A percentile compares a stretch with the other conserved stretches of the same genome.
Evolutionary conservation across 2,329 filamentous ascomycete species (phyloP).

Genomic region (Pyricularia grisea): DNA sequence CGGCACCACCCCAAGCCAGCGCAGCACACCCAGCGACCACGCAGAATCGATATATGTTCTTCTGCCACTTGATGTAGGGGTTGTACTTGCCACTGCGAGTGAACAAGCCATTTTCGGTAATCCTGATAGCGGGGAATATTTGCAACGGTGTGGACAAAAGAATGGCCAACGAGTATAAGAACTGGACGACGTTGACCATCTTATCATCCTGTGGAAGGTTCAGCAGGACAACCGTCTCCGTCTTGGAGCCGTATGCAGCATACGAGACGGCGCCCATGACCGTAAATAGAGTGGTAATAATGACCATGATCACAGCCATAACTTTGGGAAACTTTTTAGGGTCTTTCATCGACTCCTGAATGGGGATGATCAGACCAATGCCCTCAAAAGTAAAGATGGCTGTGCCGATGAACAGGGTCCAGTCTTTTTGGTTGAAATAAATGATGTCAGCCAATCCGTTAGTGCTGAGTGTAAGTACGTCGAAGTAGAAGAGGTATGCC

Average conservation of each 20-base stretch:
- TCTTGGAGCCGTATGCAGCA: conserved; percentile 88
- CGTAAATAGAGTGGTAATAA: conserved; percentile 85
- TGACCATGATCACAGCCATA: conserved; percentile 83
- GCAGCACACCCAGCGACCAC: conserved; percentile 78
- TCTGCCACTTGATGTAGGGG: conserved; percentile 98
- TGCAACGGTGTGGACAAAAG: conserved; percentile 90
- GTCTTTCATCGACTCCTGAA: conserved; percentile 93
- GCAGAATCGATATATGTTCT: conserved; percentile 93
- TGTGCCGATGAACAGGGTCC: conserved; percentile 97
- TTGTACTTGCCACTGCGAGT: conserved; percentile 95
- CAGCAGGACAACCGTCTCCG: conserved; percentile 90
- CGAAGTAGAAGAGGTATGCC: conserved; percentile 92
- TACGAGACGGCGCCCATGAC: conserved; percentile 91
- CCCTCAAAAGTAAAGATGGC: conserved; percentile 99
- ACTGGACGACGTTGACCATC: conserved; percentile 90
- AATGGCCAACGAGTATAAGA: conserved; percentile 97
- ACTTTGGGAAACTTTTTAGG: conserved; percentile 86
- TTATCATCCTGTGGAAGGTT: conserved; percentile 95
- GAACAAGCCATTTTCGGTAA: conserved; percentile 90
- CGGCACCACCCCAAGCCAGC: conserved; percentile 87
- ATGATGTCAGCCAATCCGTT: conserved; percentile 78
- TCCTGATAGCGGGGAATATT: conserved; percentile 95
- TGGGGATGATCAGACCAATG: conserved; percentile 94
- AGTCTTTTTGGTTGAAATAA: conserved; percentile 81
- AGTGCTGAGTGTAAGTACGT: conserved; percentile 70